Conservation (phyloP, 1,139 yeast species). For the Candida sanyaensis region DNA sequence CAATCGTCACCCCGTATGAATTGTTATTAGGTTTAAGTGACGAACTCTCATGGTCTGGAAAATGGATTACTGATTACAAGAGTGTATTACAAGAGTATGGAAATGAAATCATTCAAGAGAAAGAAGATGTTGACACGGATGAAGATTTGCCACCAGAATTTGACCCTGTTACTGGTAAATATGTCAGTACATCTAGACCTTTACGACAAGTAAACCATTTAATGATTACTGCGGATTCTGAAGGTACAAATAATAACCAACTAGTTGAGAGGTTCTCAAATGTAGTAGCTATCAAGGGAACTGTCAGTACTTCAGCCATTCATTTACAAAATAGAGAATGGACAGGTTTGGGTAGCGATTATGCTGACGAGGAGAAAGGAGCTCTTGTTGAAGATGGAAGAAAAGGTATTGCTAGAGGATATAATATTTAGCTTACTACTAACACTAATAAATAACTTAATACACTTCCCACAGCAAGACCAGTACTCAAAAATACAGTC, state of each 20-base stretch:
- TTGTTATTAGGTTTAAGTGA: conserved; percentile 73
- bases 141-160: conserved; percentile 71
- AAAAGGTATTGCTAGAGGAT: conserved; percentile 88
- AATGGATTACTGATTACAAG: conserved; percentile 85
- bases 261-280: conserved; percentile 62
- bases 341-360: conserved; percentile 94
- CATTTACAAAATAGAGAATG: conserved; percentile 73
- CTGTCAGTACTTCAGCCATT: conserved; percentile 88
- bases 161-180: conserved; percentile 84
- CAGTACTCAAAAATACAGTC: conserved; percentile 70
- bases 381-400: conserved; percentile 81
- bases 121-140: conserved; percentile 17
- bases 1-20: conserved; percentile 93
- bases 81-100: conserved; percentile 42
- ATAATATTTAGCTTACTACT: conserved; percentile 39
- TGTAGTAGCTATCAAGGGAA: conserved; percentile 66
- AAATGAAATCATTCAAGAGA: conserved; percentile 22
- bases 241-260: conserved; percentile 25
- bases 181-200: conserved; percentile 70
- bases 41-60: conserved; percentile 85
- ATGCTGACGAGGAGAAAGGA: conserved; percentile 51
- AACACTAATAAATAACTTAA: conserved; percentile 67
- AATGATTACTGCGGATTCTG: conserved; percentile 44
- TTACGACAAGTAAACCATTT: conserved; percentile 67
- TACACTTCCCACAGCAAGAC: conserved; percentile 76